Evolutionary conservation across 352 stramenopile species (phyloP).

Genomic region (Phytophthora hybrid): DNA sequence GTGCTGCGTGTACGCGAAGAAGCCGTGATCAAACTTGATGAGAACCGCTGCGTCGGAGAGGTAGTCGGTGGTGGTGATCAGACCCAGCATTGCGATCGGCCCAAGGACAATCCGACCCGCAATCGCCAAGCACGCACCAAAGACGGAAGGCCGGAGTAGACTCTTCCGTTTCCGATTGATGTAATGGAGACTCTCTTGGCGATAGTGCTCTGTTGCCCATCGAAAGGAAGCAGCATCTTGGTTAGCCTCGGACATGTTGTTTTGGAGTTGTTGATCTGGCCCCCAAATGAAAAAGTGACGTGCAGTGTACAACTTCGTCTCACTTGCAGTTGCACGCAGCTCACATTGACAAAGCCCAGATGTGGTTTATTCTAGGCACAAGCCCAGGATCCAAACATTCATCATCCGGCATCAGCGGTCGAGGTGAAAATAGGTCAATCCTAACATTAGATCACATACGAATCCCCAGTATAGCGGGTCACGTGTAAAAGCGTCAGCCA

Average conservation of each 20-base stretch:
- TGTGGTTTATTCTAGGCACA: too few species aligned
- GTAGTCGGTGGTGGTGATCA: slow-evolving; percentile 17
- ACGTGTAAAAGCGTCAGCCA: too few species aligned
- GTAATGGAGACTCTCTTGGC: not conserved
- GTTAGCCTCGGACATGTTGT: not conserved
- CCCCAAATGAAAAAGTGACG: too few species aligned
- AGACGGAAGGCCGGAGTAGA: slow-evolving; percentile 6
- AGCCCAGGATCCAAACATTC: too few species aligned
- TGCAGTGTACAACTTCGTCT: too few species aligned
- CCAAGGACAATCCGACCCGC: slow-evolving; percentile 24
- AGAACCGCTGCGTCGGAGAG: slow-evolving; percentile 18
- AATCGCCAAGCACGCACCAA: slow-evolving; percentile 13
- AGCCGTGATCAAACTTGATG: slow-evolving; percentile 22
- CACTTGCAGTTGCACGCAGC: too few species aligned
- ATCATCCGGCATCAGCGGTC: too few species aligned
- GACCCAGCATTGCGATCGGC: slow-evolving; percentile 7
- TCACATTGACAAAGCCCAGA: too few species aligned
- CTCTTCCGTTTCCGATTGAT: not conserved
- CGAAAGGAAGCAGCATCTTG: not conserved
- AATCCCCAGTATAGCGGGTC: too few species aligned
- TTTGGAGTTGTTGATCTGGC: too few species aligned
- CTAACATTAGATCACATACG: too few species aligned
- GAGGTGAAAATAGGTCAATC: too few species aligned
- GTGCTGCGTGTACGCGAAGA: slow-evolving; percentile 25
- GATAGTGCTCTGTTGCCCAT: slow-evolving; percentile 1